Base-by-base conservation (phyloP, 2,329 filamentous ascomycete species). In the Fusarium phyllophilum region DNA sequence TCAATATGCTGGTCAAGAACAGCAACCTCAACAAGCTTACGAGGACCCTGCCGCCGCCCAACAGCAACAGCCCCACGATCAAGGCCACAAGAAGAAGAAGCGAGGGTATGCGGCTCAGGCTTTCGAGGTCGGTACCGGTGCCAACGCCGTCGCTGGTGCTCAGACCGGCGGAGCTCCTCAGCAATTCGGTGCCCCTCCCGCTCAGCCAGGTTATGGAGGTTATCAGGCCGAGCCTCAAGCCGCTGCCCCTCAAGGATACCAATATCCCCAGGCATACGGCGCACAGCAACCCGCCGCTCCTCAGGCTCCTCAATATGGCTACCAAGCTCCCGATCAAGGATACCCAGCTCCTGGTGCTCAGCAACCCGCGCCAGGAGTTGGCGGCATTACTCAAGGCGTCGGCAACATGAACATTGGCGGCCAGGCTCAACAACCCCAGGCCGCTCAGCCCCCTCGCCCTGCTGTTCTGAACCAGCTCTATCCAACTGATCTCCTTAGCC, bases 21-120 rank as follows among this genome's bases (percentile, higher is more conserved):
- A 85, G 70, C 79, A 83, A 56, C 82, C 83, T 65, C 83, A 84
- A 76, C 84, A 84, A 64, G 80, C 77, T 58, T 82, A 84, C 62
- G 74, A 82, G 52, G 79, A 78, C 49, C 82, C 82, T 46, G 72
- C 78, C 42, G 78, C 78, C 49, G 75, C 77, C 57, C 75, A 78
- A 38, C 76, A 75, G 34, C 71, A 71, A n/a, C 75, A 64, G 44
- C 75, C 73, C 26, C 80, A 74, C 48, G 79, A 83, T 36, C 86
- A 86, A 69, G 58, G 49, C 48, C 85, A 86, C 72, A 91, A 89
- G 83, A 95, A 95, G 86, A 98, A 97, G 90, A 97, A 97, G 89
- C 90, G 95, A 86, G 92, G 93, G 65, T 98, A 98, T 86, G 96
- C 96, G 62, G 94, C 94, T 65, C 93, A 97, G 83, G 96, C 96